phyloP scores from a whole-genome alignment of 2,329 filamentous ascomycete species.

The Dactylellina cionopaga region DNA sequence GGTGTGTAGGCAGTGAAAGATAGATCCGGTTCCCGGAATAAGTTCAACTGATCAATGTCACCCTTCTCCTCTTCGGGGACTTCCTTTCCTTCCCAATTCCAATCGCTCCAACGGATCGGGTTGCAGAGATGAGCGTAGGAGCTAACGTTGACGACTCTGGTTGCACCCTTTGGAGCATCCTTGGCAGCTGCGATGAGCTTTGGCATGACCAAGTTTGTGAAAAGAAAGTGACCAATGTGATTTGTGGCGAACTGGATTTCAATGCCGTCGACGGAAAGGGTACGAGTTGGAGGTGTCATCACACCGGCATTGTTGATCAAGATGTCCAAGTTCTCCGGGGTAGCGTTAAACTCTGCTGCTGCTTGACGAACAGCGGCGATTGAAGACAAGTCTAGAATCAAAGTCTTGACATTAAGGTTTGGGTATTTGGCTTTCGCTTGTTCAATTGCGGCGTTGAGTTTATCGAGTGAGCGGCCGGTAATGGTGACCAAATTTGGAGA shows the following conservation, averaged over 20 bases:
- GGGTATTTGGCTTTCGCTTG: slow-evolving; percentile 59
- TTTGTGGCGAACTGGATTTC: slow-evolving; percentile 61
- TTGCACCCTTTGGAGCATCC: slow-evolving; percentile 34
- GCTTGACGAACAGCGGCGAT: slow-evolving; percentile 61
- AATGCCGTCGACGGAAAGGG: slow-evolving; percentile 60
- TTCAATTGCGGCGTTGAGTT: slow-evolving; percentile 61
- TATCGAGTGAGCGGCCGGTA: slow-evolving; percentile 63
- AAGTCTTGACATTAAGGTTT: slow-evolving; percentile 58
- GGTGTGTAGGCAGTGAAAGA: slow-evolving; percentile 56
- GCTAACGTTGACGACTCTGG: slow-evolving; percentile 62
- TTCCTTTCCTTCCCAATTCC: slow-evolving; percentile 61
- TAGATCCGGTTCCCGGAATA: slow-evolving; percentile 14
- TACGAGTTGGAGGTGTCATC: slow-evolving; percentile 55
- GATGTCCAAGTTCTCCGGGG: slow-evolving; percentile 61
- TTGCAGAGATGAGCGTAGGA: slow-evolving; percentile 63
- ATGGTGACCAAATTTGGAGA: slow-evolving; percentile 63
- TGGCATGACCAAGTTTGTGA: slow-evolving; percentile 61
- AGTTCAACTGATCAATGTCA: background rate
- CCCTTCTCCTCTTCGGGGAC: slow-evolving; percentile 39
- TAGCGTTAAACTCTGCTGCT: slow-evolving; percentile 60
- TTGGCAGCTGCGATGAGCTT: slow-evolving; percentile 55
- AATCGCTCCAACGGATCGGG: slow-evolving; percentile 63
- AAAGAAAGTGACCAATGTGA: slow-evolving; percentile 61
- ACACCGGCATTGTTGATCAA: slow-evolving; percentile 63
- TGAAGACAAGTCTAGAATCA: slow-evolving; percentile 62